Conservation (phyloP, 495 filamentous ascomycete genomes). For the Amphirosellinia nigrospora region DNA sequence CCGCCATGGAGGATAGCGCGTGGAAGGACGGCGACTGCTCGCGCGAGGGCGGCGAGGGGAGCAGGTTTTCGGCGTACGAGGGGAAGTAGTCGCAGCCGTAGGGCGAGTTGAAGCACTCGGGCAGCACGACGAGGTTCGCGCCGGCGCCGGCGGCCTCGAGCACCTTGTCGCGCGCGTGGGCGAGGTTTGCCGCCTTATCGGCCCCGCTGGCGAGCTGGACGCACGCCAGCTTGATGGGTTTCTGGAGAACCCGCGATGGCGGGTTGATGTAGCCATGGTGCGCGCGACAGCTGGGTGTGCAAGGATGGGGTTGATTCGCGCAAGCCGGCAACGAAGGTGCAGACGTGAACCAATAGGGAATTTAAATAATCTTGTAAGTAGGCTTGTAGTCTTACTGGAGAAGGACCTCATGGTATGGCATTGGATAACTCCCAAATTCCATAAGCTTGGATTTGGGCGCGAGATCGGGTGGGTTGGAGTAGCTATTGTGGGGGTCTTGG, state of each 20-base stretch:
- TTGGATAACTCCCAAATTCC: neutral
- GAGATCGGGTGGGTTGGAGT: conserved; percentile 13
- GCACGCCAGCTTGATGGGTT: conserved; percentile 80
- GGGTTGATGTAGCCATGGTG: conserved; percentile 60
- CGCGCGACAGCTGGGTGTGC: conserved; percentile 30
- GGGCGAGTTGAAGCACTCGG: conserved; percentile 97
- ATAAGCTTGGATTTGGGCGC: neutral
- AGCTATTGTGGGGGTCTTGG: conserved; percentile 15
- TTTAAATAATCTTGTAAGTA: conserved; percentile 17
- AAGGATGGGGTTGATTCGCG: conserved; percentile 10
- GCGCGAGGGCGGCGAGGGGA: conserved; percentile 74
- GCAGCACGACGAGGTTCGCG: conserved; percentile 74
- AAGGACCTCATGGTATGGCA: conserved; percentile 32
- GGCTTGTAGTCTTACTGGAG: conserved; percentile 20
- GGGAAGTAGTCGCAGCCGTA: conserved; percentile 93
- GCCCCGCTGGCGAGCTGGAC: conserved; percentile 79
- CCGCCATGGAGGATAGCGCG: conserved; percentile 78
- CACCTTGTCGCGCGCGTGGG: conserved; percentile 79
- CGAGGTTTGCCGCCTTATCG: conserved; percentile 86
- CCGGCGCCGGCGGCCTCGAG: conserved; percentile 77
- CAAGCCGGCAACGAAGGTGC: conserved; percentile 12
- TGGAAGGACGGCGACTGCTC: conserved; percentile 81
- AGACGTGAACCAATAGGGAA: neutral
- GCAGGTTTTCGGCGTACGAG: conserved; percentile 85
- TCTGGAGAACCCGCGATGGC: conserved; percentile 63